Conservation (phyloP, 495 filamentous ascomycete species). For the Aspergillus nidulans region DNA sequence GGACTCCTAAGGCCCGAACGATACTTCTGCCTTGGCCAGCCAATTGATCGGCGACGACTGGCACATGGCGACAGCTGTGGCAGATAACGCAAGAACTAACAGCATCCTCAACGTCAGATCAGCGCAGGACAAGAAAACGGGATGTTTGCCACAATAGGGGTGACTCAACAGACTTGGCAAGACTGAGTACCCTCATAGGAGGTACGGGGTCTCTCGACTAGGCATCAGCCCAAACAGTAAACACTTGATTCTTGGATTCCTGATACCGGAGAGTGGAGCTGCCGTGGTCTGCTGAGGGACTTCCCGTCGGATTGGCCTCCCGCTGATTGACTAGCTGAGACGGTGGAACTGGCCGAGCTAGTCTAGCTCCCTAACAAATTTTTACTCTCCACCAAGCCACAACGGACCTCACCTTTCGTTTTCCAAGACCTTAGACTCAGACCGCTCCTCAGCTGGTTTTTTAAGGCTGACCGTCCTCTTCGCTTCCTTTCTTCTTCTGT, state of each 20-base stretch:
- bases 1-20: too few relatives aligned
- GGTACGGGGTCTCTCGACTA: too few relatives aligned
- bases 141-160: too few relatives aligned
- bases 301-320: not conserved
- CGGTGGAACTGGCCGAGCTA: not conserved
- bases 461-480: constrained; percentile 9
- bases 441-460: constrained; percentile 10
- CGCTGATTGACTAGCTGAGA: not conserved
- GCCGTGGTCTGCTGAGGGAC: not conserved
- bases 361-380: constrained; percentile 5
- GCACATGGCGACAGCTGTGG: constrained; percentile 13
- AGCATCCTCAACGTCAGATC: not conserved
- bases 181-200: too few relatives aligned
- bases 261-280: not conserved
- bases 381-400: constrained; percentile 4
- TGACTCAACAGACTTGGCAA: too few relatives aligned
- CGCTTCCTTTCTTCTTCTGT: constrained; percentile 1
- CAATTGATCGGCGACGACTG: constrained; percentile 8
- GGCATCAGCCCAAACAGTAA: constrained; percentile 4
- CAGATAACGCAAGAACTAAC: not conserved
- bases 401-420: not conserved
- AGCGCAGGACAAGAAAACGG: not conserved
- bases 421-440: not conserved
- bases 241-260: not conserved
- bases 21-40: constrained; percentile 9